Base-by-base conservation (phyloP, 805 yeast species). In the Candida schatavii region DNA sequence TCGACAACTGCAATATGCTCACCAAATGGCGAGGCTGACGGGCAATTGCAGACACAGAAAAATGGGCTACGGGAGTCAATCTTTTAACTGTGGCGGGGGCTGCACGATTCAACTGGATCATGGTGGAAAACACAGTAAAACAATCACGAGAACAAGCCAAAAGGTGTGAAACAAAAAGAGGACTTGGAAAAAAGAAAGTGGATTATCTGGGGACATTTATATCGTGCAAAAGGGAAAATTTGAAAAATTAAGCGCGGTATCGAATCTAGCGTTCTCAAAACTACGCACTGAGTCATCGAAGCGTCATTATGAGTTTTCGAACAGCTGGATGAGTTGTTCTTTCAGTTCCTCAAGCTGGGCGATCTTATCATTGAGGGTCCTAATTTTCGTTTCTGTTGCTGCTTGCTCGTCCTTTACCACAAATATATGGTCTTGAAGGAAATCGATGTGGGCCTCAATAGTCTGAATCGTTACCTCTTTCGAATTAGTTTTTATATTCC, bases 1-100 rank as follows among this genome's bases (percentile, higher is more conserved):
- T 76, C 5, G 86, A 61, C 43, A 93, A 74, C 55, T 89, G 95
- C 19, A 85, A 78, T 53, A 89, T 93, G 21, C 88, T 85, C 18
- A 87, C 75, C 57, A 93, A 72, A 61, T 91, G 97, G 61, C 95
- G 79, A 20, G 74, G 74, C 35, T 49, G 47, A n/a, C 20, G 41
- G 13, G 46, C 40, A 5, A 40, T 13, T 10, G 29, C 19, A 3
- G 49, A 40, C 15, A 40, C 31, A 2, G 50, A 44, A 18, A 49
- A 35, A 6, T 38, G 41, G 17, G 39, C 39, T 4, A 27, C 39
- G 10, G 39, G 39, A 5, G 14, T 17, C 29, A 35, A 23, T n/a
- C 23, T 22, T 31, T 35, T 35, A 15, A 35, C 15, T n/a, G 39
- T n/a, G 39, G 36, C 21, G n/a, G n/a, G n/a, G 11, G 27, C 11